Base-by-base conservation (phyloP, 768 basidiomycete genomes). In the Leccinum sublutescens region DNA sequence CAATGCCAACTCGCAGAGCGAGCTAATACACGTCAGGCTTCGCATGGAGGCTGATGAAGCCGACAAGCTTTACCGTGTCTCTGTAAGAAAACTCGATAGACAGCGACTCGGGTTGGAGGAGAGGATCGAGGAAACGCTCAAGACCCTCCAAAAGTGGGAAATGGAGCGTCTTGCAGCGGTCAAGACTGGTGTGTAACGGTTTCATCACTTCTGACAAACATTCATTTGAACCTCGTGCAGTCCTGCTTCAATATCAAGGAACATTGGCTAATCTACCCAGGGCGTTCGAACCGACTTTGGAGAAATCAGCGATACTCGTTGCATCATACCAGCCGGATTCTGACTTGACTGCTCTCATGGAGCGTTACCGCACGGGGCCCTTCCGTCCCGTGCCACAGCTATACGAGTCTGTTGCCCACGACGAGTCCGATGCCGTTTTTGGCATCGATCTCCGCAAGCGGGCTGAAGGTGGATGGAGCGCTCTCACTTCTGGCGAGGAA, bases 361-460 rank as follows among this genome's bases (percentile, higher is more conserved):
- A 97, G 72, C 88, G 91, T 11, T 93, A 94, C 71, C 85, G 95
- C 56, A 96, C 94, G 1, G 27, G 27, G 27, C 27, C 27, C 27
- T 29, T 29, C 27, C 27, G 27, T 29, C 27, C 27, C 27, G 27
- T 29, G 27, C 27, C 27, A 0, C 92, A 93, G 55, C 78, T 95
- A 10, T 98, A 93, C 73, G 93, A 96, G 69, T 88, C 88, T 4
- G 82, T 94, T 33, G 78, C 88, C 8, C 92, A 92, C 63, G 87
- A 90, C 50, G 89, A 90, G 65, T 83, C 85, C 0, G 94, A 95
- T 67, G 89, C 92, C 29, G 84, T 92, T 10, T 97, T 96, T 70
- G 95, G 95, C 12, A 89, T 95, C 59, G 95, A 97, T 74, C 76
- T 97, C 54, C 83, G 94, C 59, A 89, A 85, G 66, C 95, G 95